phyloP scores from a whole-genome alignment of 225 moss, liverwort and hornwort species.

The Lunularia cruciata region DNA sequence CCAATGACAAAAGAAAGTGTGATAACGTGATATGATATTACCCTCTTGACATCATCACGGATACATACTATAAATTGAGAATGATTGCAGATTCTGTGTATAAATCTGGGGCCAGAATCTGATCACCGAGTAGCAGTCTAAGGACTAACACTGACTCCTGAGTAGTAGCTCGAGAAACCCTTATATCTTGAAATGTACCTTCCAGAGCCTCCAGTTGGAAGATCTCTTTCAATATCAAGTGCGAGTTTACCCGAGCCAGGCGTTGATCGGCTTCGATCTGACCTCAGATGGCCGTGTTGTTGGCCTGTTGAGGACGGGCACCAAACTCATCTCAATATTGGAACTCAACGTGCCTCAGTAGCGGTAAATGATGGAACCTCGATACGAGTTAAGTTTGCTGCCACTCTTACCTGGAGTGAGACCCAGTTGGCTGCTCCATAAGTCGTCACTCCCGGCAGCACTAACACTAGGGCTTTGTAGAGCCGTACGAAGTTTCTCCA shows the following conservation, averaged over 20 bases:
- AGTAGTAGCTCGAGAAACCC: background rate
- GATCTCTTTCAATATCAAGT: conserved; percentile 40
- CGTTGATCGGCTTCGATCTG: conserved; percentile 31
- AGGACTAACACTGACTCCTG: no score
- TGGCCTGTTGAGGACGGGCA: background rate
- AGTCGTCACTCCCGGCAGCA: conserved; percentile 34
- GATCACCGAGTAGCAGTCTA: no score
- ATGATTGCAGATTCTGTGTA: no score
- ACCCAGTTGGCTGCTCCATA: conserved; percentile 17
- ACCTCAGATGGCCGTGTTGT: conserved; percentile 6
- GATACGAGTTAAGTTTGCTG: no score
- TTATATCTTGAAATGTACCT: conserved; percentile 16
- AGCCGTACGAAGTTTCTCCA: conserved; percentile 45
- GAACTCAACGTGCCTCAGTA: no score
- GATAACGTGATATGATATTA: no score
- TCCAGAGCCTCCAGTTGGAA: conserved; percentile 32
- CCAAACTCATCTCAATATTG: background rate
- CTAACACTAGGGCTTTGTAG: conserved; percentile 43
- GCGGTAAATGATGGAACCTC: no score
- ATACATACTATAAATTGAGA: no score
- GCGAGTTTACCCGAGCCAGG: conserved; percentile 39
- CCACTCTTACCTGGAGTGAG: conserved; percentile 37
- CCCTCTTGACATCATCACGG: no score
- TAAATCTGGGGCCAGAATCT: no score
- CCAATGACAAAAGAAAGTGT: background rate